phyloP scores from a whole-genome alignment of 2,329 filamentous ascomycete species.

The Laburnicola sp. region DNA sequence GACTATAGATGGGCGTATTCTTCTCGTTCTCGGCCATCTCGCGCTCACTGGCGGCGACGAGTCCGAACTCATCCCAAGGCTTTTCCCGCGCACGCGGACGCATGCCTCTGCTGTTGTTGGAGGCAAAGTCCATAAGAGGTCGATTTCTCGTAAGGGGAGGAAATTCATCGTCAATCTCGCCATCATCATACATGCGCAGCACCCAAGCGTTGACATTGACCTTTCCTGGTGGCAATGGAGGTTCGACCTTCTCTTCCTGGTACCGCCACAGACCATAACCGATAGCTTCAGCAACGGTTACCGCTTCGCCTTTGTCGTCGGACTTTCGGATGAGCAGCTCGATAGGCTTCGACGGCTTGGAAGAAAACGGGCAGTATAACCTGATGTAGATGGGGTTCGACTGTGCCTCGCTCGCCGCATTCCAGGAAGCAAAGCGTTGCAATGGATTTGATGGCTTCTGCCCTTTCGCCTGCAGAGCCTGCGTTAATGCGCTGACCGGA shows the following conservation, averaged over 20 bases:
- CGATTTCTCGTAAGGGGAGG: constrained; percentile 75
- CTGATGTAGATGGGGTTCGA: constrained; percentile 71
- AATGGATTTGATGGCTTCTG: constrained; percentile 71
- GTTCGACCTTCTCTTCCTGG: constrained; percentile 73
- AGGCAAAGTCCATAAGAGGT: constrained; percentile 75
- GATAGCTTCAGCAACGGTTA: constrained; percentile 79
- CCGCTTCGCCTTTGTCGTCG: constrained; percentile 69
- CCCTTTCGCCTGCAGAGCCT: constrained; percentile 72
- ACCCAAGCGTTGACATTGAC: constrained; percentile 82
- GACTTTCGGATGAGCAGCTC: constrained; percentile 72
- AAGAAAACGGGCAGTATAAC: constrained; percentile 75
- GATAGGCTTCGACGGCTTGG: constrained; percentile 64
- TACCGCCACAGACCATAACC: constrained; percentile 78
- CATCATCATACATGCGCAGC: constrained; percentile 80
- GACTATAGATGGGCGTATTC: constrained; percentile 67
- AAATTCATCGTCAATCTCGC: constrained; percentile 84
- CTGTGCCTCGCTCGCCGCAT: constrained; percentile 72
- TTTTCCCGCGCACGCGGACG: constrained; percentile 70
- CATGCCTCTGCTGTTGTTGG: constrained; percentile 71
- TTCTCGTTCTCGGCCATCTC: constrained; percentile 71
- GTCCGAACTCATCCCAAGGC: constrained; percentile 79
- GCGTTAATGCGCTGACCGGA: constrained; percentile 71
- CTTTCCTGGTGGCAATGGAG: constrained; percentile 65
- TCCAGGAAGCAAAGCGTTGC: constrained; percentile 74
- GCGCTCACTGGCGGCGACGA: constrained; percentile 70